Conservation (phyloP, 2,329 filamentous ascomycete genomes). For the Nannizziopsis barbatae region DNA sequence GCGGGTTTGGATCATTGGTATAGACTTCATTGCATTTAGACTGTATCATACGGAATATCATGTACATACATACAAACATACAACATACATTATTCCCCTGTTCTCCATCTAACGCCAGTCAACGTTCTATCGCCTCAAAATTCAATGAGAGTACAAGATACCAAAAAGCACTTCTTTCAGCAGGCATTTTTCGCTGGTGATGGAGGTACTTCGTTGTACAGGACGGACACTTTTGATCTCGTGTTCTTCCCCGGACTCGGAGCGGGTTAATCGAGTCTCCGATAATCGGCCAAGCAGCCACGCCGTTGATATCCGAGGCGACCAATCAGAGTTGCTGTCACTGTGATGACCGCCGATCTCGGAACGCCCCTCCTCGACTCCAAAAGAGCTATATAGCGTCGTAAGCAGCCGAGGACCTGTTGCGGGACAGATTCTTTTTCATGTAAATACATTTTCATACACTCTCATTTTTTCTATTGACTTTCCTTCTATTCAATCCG, state of each 20-base stretch:
- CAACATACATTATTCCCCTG: not conserved
- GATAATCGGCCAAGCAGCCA: not conserved
- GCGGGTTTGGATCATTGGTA: slow-evolving; percentile 21
- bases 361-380: slow-evolving; percentile 8
- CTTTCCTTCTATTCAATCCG: not conserved
- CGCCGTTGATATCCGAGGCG: slow-evolving; percentile 3
- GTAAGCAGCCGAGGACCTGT: slow-evolving; percentile 4
- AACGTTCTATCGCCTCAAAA: not conserved
- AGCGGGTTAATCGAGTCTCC: slow-evolving; percentile 8
- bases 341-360: slow-evolving; percentile 13
- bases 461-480: not conserved
- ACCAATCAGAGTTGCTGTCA: slow-evolving; percentile 9
- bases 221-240: too few relatives aligned
- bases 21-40: slow-evolving; percentile 2
- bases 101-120: not conserved
- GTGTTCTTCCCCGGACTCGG: slow-evolving; percentile 2
- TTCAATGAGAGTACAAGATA: too few relatives aligned
- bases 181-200: too few relatives aligned
- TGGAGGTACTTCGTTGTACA: too few relatives aligned
- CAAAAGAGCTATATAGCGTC: slow-evolving; percentile 6
- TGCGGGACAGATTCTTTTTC: not conserved
- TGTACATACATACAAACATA: not conserved
- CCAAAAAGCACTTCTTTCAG: too few relatives aligned
- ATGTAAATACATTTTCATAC: not conserved
- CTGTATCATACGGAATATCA: not conserved